Conservation (phyloP, 148 eudicot genomes). For the Arbutus unedo region DNA sequence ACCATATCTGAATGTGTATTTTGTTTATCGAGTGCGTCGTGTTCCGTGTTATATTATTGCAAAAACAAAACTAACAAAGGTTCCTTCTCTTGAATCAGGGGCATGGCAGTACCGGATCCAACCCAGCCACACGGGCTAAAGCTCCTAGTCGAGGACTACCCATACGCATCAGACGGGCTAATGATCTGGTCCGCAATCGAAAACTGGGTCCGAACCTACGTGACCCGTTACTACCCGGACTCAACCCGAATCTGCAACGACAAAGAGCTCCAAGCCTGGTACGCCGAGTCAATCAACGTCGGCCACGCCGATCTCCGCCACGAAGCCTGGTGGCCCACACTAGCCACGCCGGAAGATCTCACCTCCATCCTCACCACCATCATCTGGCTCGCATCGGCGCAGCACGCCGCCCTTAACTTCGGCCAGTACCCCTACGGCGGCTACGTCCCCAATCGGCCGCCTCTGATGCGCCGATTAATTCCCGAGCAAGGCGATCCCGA, state of each 20-base stretch:
- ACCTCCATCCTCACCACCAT: conserved; percentile 65
- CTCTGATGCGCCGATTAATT: conserved; percentile 68
- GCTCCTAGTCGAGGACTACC: conserved; percentile 78
- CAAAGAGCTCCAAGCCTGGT: conserved; percentile 90
- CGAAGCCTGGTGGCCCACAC: conserved; percentile 76
- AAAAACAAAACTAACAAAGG: not conserved
- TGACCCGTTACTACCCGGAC: conserved; percentile 69
- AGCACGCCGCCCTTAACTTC: conserved; percentile 87
- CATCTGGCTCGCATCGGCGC: conserved; percentile 90
- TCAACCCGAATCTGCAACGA: conserved; percentile 48
- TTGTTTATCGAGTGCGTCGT: too few species aligned
- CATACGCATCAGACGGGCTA: conserved; percentile 89
- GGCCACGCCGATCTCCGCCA: conserved; percentile 81
- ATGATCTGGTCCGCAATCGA: conserved; percentile 77
- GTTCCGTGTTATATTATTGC: not conserved
- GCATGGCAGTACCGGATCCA: conserved; percentile 82
- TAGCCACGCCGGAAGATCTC: conserved; percentile 59
- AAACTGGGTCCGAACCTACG: conserved; percentile 71
- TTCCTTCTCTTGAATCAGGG: conserved; percentile 35
- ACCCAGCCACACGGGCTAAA: conserved; percentile 78
- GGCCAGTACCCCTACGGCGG: conserved; percentile 99
- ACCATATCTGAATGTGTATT: too few species aligned
- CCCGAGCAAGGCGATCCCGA: conserved; percentile 83
- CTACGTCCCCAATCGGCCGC: conserved; percentile 87
- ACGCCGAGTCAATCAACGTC: conserved; percentile 78